Percentiles rank a stretch among this genome's conserved stretches.
Evolutionary conservation across 2,329 filamentous ascomycete genomes (phyloP).

Genomic region (Ophiostoma tasmaniense): DNA sequence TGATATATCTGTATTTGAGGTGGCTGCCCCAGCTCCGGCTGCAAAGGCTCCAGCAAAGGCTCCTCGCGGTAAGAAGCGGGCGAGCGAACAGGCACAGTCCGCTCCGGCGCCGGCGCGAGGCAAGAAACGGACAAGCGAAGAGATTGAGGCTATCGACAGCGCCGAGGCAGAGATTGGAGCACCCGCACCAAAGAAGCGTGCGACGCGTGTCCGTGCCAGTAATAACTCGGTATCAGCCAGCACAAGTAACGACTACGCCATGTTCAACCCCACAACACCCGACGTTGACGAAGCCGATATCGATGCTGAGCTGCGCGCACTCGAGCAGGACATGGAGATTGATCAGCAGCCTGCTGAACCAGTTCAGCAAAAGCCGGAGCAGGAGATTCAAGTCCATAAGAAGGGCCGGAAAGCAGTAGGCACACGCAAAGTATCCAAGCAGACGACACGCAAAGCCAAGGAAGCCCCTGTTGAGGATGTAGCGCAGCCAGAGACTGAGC

Average conservation of each 20-base stretch:
- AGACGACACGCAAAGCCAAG: conserved; percentile 41
- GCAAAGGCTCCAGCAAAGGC: conserved; percentile 16
- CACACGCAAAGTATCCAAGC: conserved; percentile 45
- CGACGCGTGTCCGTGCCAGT: conserved; percentile 43
- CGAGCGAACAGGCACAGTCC: background rate
- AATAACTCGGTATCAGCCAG: conserved; percentile 23
- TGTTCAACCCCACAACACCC: conserved; percentile 43
- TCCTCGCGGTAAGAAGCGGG: conserved; percentile 24
- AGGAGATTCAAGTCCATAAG: conserved; percentile 40
- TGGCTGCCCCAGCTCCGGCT: conserved; percentile 16
- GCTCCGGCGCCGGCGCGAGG: conserved; percentile 40
- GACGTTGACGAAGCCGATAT: conserved; percentile 40
- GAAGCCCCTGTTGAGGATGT: conserved; percentile 21
- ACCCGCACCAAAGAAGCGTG: conserved; percentile 52
- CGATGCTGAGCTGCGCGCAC: conserved; percentile 41
- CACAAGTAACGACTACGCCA: conserved; percentile 33
- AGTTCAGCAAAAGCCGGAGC: conserved; percentile 25
- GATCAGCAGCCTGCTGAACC: conserved; percentile 6
- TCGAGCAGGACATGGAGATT: conserved; percentile 42
- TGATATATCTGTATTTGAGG: background rate
- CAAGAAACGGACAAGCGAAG: conserved; percentile 56
- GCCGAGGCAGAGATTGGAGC: conserved; percentile 34
- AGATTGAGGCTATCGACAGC: conserved; percentile 41
- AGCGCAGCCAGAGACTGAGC: conserved; percentile 15
- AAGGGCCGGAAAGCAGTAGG: conserved; percentile 43